These are phyloP conservation scores for Penicillium brevicompactum DNA, from an alignment of 2,329 filamentous ascomycete species.

Conservation along the genomic window DNA sequence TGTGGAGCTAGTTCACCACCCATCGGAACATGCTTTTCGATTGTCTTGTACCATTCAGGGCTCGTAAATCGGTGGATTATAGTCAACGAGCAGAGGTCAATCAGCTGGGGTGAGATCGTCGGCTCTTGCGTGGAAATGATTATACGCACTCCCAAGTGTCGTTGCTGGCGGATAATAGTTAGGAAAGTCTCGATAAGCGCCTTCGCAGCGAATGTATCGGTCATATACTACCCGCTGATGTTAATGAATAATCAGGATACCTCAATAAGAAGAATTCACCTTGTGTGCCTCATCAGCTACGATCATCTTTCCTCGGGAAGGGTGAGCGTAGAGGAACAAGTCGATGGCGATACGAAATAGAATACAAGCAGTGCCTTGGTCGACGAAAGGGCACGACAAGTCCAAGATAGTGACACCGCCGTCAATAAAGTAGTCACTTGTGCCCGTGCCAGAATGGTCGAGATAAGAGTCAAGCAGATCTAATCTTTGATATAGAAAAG, in stretches of 20 bases:
- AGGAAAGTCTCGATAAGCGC: not conserved
- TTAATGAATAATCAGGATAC: not conserved
- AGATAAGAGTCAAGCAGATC: not conserved
- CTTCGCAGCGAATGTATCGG: not conserved
- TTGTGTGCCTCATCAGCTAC: not conserved
- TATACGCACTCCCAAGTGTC: conserved; percentile 65
- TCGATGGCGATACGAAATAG: not conserved
- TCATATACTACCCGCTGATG: conserved; percentile 16
- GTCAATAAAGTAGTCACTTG: not conserved
- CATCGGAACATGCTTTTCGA: not conserved
- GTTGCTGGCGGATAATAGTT: conserved; percentile 52
- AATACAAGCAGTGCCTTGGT: not conserved
- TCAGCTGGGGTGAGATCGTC: conserved; percentile 65
- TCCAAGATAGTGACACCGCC: not conserved
- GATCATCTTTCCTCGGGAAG: not conserved
- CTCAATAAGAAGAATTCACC: not conserved
- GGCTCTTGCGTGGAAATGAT: conserved; percentile 76
- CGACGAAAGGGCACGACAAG: not conserved
- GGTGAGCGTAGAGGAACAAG: not conserved
- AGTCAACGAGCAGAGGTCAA: conserved; percentile 69
- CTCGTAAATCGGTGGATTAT: conserved; percentile 71
- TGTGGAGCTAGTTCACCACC: not conserved
- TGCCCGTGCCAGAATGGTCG: not conserved
- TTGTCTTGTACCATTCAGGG: conserved; percentile 59
- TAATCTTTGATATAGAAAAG: not conserved